Evolutionary conservation across 2,329 filamentous ascomycete genomes (phyloP), one percentile per base, ranked within the genome.

Genomic region (Aspergillus sp.): DNA sequence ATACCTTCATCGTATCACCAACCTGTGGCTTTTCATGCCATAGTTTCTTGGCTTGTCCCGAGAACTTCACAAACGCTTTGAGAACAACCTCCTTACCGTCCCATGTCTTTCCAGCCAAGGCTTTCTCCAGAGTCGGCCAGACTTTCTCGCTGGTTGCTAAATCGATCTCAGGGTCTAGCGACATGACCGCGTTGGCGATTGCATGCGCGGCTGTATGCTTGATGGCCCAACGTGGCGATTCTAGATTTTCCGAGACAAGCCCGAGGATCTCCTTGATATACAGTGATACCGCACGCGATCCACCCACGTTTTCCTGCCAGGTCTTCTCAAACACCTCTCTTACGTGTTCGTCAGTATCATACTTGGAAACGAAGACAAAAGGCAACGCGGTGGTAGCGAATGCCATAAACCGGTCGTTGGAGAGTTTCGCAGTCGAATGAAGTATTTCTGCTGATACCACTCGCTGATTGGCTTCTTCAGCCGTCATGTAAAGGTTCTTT

Each of bases 241-340:
- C 83, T 6, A 97, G 72, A 42, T 88, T 79, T 31, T 76, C 72
- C 31, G 80, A 74, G 1, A 83, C 79, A 1, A 97, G 74, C 0
- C 67, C 69, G 4, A 86, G 75, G 53, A 97, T 95, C 66, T 98
- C 93, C 32, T 77, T 77, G 6, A 95, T 77, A 60, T 95, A 95
- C 1, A 95, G 78, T 37, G 86, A 78, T 5, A 95, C 88, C 0
- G 88, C 85, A 28, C 90, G 82, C 29, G 79, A 82, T 36, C 89
- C 90, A 39, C 90, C 91, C 0, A 94, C 90, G 58, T 95, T 90
- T 54, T 95, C 88, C 39, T 81, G 79, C 93, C 93, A 98, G 0
- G 90, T 88, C 44, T 90, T 86, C 32, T 81, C 75, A 59, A 94
- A 95, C n/a, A 83, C 79, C 51, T 88, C 85, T 44, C 79, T 78